Evolutionary conservation across 2,329 filamentous ascomycete genomes (phyloP).

Genomic region (Paramyrothecium roridum): DNA sequence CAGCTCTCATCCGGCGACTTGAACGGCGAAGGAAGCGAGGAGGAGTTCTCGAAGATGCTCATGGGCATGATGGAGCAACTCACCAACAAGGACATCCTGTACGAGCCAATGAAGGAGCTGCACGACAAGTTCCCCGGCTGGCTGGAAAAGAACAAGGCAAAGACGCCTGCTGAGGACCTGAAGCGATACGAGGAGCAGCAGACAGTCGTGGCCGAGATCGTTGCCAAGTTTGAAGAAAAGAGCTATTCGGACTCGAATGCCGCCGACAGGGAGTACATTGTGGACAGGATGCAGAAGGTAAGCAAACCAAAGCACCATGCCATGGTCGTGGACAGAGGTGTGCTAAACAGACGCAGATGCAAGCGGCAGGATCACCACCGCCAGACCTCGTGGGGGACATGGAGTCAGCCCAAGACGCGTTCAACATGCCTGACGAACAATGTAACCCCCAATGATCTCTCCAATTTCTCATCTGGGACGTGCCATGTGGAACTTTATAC

Average conservation of each 20-base stretch:
- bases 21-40: slow-evolving; percentile 61
- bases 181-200: slow-evolving; percentile 81
- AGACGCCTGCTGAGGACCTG: slow-evolving; percentile 67
- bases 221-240: slow-evolving; percentile 79
- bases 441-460: slow-evolving; percentile 57
- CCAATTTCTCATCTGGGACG: slow-evolving; percentile 11
- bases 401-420: slow-evolving; percentile 73
- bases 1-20: slow-evolving; percentile 65
- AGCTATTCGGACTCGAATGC: slow-evolving; percentile 80
- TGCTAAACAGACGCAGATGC: slow-evolving; percentile 68
- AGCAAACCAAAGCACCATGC: slow-evolving; percentile 18
- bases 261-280: slow-evolving; percentile 84
- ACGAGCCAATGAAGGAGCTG: slow-evolving; percentile 98
- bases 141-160: slow-evolving; percentile 73
- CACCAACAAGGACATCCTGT: slow-evolving; percentile 96
- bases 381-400: slow-evolving; percentile 89
- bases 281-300: slow-evolving; percentile 97
- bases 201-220: slow-evolving; percentile 77
- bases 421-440: slow-evolving; percentile 58
- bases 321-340: background rate
- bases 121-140: slow-evolving; percentile 88
- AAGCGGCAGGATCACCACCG: slow-evolving; percentile 88
- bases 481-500: slow-evolving; percentile 19
- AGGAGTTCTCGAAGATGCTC: slow-evolving; percentile 91
- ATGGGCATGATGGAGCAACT: slow-evolving; percentile 99